These are phyloP conservation scores for Cadophora gregata DNA, from an alignment of 2,329 filamentous ascomycete species.

Conservation along the genomic window DNA sequence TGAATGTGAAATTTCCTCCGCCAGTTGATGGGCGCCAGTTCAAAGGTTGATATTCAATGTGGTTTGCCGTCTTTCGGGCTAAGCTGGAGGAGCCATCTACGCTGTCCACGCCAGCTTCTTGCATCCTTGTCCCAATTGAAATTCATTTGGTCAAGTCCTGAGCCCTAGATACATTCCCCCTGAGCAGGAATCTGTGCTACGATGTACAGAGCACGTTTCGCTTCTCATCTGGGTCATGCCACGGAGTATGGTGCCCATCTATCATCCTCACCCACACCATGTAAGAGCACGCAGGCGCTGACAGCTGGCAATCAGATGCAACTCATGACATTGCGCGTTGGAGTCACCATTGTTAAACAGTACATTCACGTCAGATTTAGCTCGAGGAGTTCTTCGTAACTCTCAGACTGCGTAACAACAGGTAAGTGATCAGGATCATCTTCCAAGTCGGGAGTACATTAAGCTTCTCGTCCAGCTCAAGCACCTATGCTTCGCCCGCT, in stretches of 20 bases:
- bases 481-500: constrained; percentile 17
- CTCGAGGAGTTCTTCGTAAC: constrained; percentile 8
- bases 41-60: not conserved
- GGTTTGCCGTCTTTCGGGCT: not conserved
- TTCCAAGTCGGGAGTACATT: not conserved
- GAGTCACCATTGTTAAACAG: constrained; percentile 16
- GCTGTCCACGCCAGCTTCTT: constrained; percentile 2
- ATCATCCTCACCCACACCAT: constrained; percentile 21
- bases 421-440: constrained; percentile 9
- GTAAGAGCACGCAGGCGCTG: constrained; percentile 11
- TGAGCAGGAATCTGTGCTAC: constrained; percentile 17
- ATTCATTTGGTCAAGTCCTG: not conserved
- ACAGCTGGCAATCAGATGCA: not conserved
- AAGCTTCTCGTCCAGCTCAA: not conserved
- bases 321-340: constrained; percentile 11
- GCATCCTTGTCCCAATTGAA: constrained; percentile 2
- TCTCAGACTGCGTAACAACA: not conserved
- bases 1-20: not conserved
- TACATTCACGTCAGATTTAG: constrained; percentile 11
- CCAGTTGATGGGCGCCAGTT: not conserved
- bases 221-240: constrained; percentile 5
- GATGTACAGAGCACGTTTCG: constrained; percentile 14
- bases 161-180: constrained; percentile 17
- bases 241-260: constrained; percentile 7
- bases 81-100: constrained; percentile 4